Conservation (phyloP, 2,329 filamentous ascomycete genomes). For the Epichloe gansuensis region DNA sequence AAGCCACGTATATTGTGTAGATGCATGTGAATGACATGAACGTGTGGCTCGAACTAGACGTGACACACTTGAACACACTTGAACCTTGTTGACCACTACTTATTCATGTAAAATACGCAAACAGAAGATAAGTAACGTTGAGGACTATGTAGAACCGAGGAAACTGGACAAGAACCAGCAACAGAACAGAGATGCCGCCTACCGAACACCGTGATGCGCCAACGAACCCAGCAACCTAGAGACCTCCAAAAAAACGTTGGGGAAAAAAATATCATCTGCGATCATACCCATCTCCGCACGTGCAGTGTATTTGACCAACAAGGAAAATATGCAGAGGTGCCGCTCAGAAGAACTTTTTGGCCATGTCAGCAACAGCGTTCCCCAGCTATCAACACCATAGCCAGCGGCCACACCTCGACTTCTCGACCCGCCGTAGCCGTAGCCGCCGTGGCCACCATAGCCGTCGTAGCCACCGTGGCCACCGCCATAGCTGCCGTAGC, state of each 20-base stretch:
- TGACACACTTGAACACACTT: background rate
- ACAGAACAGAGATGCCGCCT: no score
- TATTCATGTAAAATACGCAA: no score
- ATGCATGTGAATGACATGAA: background rate
- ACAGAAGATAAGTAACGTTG: no score
- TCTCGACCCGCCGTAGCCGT: slow-evolving; percentile 11
- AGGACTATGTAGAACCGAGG: no score
- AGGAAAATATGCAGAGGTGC: background rate
- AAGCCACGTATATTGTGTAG: background rate
- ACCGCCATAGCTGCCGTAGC: slow-evolving; percentile 14
- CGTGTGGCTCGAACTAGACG: background rate
- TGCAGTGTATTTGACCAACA: no score
- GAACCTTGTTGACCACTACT: no score
- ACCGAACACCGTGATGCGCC: no score
- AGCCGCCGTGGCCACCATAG: slow-evolving; percentile 11
- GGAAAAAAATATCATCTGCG: background rate
- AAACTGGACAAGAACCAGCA: no score
- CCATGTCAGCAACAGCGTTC: slow-evolving; percentile 25
- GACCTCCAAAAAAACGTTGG: no score
- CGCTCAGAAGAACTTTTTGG: slow-evolving; percentile 30
- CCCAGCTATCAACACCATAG: slow-evolving; percentile 13
- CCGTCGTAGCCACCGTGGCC: slow-evolving; percentile 12
- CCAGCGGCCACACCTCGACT: slow-evolving; percentile 13
- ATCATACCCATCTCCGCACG: no score
- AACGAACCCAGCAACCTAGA: no score